Base-by-base conservation (phyloP, 345 rosid genomes). In the Boechera stricta region DNA sequence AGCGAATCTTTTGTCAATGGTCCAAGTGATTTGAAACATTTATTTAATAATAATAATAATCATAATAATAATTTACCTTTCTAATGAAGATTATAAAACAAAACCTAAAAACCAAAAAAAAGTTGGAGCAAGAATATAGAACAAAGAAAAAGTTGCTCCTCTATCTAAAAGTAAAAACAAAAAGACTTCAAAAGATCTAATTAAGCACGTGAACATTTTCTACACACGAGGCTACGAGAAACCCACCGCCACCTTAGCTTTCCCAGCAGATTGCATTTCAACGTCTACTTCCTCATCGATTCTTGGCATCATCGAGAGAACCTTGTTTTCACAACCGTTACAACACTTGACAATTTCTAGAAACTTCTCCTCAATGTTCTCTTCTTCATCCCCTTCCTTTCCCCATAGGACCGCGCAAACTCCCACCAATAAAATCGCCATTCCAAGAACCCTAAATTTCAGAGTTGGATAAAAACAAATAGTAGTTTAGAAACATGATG, bases 371-470 rank as follows among this genome's bases (percentile, higher is more conserved):
- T 72, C 64, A 11, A 1, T 62, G 21, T 44, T 44, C 71, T 77
- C 77, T 52, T 72, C 63, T 76, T 85, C 86, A 71, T 94, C 97
- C 76, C 84, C 88, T 82, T 92, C 91, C 51, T 90, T 90, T 10
- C 98, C 98, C 98, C 98, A 94, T 10, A 94, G 85, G 3, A 92
- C 92, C 9, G 87, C 73, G 72, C 84, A 92, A 1, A 89, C 87
- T 29, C 98, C 98, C 26, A 89, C 79, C 18, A 89, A 84, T 72
- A 90, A 88, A 69, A 89, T 48, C n/a, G 54, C 35, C 18, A 84
- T 47, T 11, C 98, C 98, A 21, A 92, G 10, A 42, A 90, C 81
- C 15, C 98, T 94, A 89, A 76, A 32, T 64, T 52, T 15, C 28
- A 38, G 4, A 48, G 21, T 24, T 73, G 9, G 5, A 67, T n/a